These are phyloP conservation scores for Polygonum aviculare DNA, from an alignment of 148 eudicot species.

Conservation along the genomic window DNA sequence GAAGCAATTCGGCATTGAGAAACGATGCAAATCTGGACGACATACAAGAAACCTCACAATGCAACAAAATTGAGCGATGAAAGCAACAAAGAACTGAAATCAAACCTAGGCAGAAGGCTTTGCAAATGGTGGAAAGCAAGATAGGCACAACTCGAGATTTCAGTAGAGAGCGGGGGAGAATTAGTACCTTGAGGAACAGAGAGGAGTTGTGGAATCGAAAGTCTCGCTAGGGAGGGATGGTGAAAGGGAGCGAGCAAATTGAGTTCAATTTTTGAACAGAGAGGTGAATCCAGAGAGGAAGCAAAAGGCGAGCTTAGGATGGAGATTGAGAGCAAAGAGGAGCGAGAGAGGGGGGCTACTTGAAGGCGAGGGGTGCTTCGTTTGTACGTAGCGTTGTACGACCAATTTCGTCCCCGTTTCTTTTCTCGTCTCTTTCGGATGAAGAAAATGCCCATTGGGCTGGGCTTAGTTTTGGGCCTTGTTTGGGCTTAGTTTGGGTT, in stretches of 20 bases:
- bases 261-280: not conserved
- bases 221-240: not conserved
- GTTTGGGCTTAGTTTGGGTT: not conserved
- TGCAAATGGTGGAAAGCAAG: not conserved
- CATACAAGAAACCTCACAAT: not conserved
- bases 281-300: not conserved
- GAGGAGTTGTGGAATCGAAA: not conserved
- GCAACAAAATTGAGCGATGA: not conserved
- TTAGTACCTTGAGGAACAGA: not conserved
- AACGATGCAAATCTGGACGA: not conserved
- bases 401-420: not conserved
- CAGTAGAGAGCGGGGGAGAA: not conserved
- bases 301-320: not conserved
- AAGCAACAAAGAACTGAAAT: not conserved
- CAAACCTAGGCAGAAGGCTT: not conserved
- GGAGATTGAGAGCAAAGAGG: not conserved
- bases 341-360: not conserved
- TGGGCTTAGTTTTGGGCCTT: not conserved
- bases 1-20: conserved; percentile 1
- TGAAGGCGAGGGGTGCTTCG: not conserved
- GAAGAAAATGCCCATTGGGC: not conserved
- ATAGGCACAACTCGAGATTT: not conserved
- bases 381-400: not conserved
- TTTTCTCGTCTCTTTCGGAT: not conserved
- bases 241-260: not conserved